These are phyloP conservation scores for Penicillium expansum DNA, from an alignment of 2,329 filamentous ascomycete species.

Conservation along the genomic window DNA sequence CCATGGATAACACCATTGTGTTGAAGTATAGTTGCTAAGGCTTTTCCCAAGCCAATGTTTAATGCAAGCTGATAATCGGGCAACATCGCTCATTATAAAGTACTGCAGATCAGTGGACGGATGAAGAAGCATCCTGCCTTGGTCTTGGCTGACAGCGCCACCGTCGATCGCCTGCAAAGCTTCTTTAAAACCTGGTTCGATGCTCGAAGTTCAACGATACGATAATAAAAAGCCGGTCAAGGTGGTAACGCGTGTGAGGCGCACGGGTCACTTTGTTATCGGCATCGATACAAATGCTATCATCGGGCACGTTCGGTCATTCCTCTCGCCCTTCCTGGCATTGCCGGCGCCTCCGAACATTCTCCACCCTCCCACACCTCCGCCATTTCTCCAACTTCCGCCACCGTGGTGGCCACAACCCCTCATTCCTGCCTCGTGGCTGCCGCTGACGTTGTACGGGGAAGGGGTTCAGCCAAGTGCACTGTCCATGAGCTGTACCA, in stretches of 20 bases:
- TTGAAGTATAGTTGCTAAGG: not conserved
- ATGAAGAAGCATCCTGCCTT: not conserved
- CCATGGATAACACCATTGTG: not conserved
- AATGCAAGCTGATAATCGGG: too few relatives aligned
- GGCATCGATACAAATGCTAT: not conserved
- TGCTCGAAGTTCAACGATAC: not conserved
- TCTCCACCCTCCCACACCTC: constrained; percentile 5
- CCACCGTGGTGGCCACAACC: not conserved
- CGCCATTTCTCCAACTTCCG: constrained; percentile 4
- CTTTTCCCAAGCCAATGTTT: too few relatives aligned
- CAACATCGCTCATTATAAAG: not conserved
- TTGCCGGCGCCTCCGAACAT: constrained; percentile 15
- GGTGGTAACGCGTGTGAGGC: not conserved
- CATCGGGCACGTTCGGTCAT: not conserved
- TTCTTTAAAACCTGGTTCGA: constrained; percentile 4
- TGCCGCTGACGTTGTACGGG: constrained; percentile 3
- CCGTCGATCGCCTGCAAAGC: constrained; percentile 7
- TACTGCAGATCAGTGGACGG: not conserved
- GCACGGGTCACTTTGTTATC: not conserved
- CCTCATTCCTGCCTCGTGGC: constrained; percentile 2
- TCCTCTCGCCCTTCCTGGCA: not conserved
- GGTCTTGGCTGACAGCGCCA: constrained; percentile 8
- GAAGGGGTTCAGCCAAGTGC: not conserved
- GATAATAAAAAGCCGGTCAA: too few relatives aligned
- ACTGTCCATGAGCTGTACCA: not conserved